Evolutionary conservation across 2,329 filamentous ascomycete species (phyloP).

Genomic region (Aspergillus neotritici): DNA sequence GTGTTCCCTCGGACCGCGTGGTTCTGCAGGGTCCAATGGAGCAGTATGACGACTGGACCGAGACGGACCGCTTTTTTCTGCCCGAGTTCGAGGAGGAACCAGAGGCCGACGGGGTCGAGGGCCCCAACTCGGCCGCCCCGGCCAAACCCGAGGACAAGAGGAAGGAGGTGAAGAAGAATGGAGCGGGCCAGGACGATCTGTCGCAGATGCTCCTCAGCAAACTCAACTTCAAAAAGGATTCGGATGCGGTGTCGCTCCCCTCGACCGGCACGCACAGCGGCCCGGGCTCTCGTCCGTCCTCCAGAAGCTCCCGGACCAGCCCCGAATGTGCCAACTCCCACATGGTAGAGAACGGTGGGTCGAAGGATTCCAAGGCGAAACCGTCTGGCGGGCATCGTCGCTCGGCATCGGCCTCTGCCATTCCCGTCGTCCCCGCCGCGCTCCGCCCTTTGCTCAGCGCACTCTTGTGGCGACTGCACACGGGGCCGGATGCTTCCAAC

Average conservation of each 20-base stretch:
- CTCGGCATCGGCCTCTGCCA: conserved; percentile 28
- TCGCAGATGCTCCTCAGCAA: conserved; percentile 46
- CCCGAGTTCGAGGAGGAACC: conserved; percentile 41
- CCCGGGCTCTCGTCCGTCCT: conserved; percentile 41
- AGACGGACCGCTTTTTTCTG: conserved; percentile 43
- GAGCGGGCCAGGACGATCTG: conserved; percentile 32
- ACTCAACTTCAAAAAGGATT: conserved; percentile 43
- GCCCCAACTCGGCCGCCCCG: conserved; percentile 13
- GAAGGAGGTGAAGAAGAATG: conserved; percentile 19
- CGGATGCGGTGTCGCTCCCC: conserved; percentile 34
- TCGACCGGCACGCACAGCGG: conserved; percentile 40
- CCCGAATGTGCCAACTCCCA: conserved; percentile 36
- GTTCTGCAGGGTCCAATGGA: conserved; percentile 47
- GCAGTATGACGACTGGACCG: conserved; percentile 43
- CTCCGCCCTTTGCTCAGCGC: conserved; percentile 42
- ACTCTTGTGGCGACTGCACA: conserved; percentile 42
- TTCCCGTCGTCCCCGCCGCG: conserved; percentile 35
- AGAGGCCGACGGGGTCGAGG: conserved; percentile 19
- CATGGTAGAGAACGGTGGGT: conserved; percentile 17
- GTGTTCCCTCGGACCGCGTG: conserved; percentile 38
- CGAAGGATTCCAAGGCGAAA: conserved; percentile 19
- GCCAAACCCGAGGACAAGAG: conserved; percentile 17
- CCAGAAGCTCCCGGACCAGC: conserved; percentile 42
- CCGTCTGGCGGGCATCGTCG: conserved; percentile 25
- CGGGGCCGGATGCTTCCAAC: conserved; percentile 27